Evolutionary conservation across 2,329 filamentous ascomycete species (phyloP).

Genomic region (Blastomyces parvus): DNA sequence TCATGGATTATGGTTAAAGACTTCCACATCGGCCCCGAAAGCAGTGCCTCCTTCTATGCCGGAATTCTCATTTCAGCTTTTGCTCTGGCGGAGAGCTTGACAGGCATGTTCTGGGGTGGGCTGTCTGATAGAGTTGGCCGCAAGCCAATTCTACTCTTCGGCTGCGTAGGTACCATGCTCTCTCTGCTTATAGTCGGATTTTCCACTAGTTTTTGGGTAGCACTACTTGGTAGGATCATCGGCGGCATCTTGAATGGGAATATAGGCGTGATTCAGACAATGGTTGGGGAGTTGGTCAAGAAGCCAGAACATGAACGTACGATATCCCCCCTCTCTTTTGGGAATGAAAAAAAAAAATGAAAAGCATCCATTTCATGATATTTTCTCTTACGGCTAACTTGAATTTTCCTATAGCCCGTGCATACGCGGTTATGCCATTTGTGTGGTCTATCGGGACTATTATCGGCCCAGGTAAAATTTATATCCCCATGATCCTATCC

Average conservation of each 20-base stretch:
- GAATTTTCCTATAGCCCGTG: constrained; percentile 42
- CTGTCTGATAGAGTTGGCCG: constrained; percentile 71
- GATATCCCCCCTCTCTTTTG: not conserved
- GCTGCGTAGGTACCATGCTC: constrained; percentile 68
- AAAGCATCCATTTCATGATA: not conserved
- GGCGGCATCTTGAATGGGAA: constrained; percentile 82
- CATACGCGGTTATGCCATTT: constrained; percentile 89
- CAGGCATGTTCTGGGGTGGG: constrained; percentile 65
- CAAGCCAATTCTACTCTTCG: constrained; percentile 71
- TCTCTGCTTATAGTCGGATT: constrained; percentile 77
- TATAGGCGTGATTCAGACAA: constrained; percentile 83
- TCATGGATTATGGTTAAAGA: constrained; percentile 74
- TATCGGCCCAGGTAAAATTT: constrained; percentile 56
- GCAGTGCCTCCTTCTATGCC: constrained; percentile 78
- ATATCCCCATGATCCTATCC: not conserved
- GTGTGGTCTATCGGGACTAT: constrained; percentile 82
- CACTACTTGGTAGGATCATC: constrained; percentile 66
- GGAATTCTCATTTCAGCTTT: constrained; percentile 82
- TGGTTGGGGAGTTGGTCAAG: constrained; percentile 87
- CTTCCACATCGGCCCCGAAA: constrained; percentile 60
- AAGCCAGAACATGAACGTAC: constrained; percentile 70
- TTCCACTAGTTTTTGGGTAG: constrained; percentile 67
- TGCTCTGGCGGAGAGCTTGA: constrained; percentile 65
- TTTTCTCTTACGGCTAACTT: not conserved
- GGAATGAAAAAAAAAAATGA: too few species aligned